A percentile compares a stretch with the other conserved stretches of the same genome.
These are phyloP conservation scores for Chlamydomonas sp. DNA, from an alignment of 139 green algal genomes.

Conservation along the genomic window DNA sequence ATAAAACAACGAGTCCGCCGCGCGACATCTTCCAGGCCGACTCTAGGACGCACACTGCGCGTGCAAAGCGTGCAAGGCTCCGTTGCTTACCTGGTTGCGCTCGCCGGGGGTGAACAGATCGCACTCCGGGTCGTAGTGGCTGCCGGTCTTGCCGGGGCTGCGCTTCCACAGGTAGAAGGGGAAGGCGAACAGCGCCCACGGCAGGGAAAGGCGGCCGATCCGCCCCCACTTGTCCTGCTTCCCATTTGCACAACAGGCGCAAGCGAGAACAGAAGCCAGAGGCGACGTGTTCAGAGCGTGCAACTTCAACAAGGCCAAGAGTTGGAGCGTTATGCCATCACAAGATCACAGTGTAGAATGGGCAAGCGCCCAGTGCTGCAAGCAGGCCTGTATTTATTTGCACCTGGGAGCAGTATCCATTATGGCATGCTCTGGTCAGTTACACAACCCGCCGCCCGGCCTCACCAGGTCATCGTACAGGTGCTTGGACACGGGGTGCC, in stretches of 20 bases:
- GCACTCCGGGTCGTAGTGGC: conserved; percentile 92
- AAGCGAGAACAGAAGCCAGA: neutral
- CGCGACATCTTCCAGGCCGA: no score
- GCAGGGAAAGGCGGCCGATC: conserved; percentile 83
- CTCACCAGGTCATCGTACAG: conserved; percentile 68
- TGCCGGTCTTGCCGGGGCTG: conserved; percentile 89
- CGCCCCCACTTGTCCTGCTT: conserved; percentile 63
- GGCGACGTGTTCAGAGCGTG: neutral
- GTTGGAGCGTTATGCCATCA: neutral
- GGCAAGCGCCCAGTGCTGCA: neutral
- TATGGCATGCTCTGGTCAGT: no score
- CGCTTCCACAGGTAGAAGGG: conserved; percentile 93
- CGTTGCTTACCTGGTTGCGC: conserved; percentile 58
- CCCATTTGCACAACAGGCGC: neutral
- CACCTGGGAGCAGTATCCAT: no score
- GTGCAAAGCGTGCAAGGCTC: no score
- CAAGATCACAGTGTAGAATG: neutral
- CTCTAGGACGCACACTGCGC: no score
- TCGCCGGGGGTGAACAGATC: conserved; percentile 83
- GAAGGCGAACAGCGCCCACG: conserved; percentile 88
- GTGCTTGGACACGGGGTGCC: conserved; percentile 83
- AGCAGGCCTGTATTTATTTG: no score
- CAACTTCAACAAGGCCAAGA: neutral
- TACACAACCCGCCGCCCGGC: no score
- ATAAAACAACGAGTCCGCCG: no score